A percentile compares a stretch with the other conserved stretches of the same genome.
Conservation (phyloP, 2,329 filamentous ascomycete species). For the Xylariaceae sp. region DNA sequence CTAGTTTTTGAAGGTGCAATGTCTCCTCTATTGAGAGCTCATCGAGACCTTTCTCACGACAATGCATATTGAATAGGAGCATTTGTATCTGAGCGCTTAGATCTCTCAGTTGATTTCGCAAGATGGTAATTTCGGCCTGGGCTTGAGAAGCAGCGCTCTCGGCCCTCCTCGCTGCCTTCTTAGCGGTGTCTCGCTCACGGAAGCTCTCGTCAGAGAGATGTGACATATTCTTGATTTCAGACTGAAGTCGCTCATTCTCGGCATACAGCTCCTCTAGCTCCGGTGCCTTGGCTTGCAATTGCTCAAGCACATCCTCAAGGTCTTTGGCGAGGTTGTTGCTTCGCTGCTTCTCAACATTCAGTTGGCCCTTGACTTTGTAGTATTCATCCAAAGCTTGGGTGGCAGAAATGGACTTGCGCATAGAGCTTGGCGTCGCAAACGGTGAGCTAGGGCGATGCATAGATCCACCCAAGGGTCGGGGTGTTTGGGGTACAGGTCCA, state of each 20-base stretch:
- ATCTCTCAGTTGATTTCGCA: slow-evolving; percentile 83
- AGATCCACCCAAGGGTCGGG: slow-evolving; percentile 51
- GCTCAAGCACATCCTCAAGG: slow-evolving; percentile 78
- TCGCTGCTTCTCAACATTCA: slow-evolving; percentile 67
- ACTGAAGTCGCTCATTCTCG: slow-evolving; percentile 73
- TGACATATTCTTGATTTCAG: slow-evolving; percentile 79
- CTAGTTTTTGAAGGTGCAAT: slow-evolving; percentile 69
- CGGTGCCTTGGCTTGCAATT: slow-evolving; percentile 78
- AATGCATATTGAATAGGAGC: slow-evolving; percentile 79
- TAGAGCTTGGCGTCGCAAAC: slow-evolving; percentile 55
- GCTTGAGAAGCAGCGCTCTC: slow-evolving; percentile 63
- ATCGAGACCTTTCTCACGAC: slow-evolving; percentile 71
- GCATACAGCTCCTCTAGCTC: slow-evolving; percentile 80
- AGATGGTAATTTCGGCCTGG: slow-evolving; percentile 66
- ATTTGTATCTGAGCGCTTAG: slow-evolving; percentile 86
- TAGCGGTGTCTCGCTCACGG: slow-evolving; percentile 71
- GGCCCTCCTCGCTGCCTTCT: slow-evolving; percentile 71
- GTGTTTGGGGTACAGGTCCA: slow-evolving; percentile 51
- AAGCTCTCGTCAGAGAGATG: slow-evolving; percentile 76
- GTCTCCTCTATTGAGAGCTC: slow-evolving; percentile 66
- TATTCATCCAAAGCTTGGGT: slow-evolving; percentile 60
- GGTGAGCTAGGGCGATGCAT: slow-evolving; percentile 52
- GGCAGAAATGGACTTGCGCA: slow-evolving; percentile 54
- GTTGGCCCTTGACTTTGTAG: slow-evolving; percentile 62
- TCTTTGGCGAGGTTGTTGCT: slow-evolving; percentile 69